phyloP scores from a whole-genome alignment of 2,329 filamentous ascomycete species.

The Curvularia sp. region DNA sequence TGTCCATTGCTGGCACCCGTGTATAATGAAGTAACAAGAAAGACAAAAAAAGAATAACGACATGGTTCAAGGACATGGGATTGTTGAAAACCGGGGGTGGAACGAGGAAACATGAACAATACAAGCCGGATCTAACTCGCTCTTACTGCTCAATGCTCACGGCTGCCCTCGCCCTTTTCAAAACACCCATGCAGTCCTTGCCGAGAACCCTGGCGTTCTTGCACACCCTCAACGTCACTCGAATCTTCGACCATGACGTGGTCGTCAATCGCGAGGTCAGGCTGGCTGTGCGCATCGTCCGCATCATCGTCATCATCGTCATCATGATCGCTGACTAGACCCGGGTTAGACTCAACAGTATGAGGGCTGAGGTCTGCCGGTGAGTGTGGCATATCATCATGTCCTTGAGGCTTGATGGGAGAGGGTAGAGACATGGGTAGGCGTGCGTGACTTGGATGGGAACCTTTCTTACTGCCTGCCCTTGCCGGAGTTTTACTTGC shows the following conservation, averaged over 20 bases:
- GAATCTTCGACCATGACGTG: conserved; percentile 51
- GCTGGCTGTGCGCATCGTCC: conserved; percentile 48
- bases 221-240: conserved; percentile 50
- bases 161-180: conserved; percentile 47
- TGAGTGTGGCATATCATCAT: conserved; percentile 43
- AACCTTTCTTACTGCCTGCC: conserved; percentile 46
- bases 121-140: conserved; percentile 39
- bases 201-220: conserved; percentile 42
- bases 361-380: conserved; percentile 56
- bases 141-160: conserved; percentile 42
- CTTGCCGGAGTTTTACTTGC: conserved; percentile 43
- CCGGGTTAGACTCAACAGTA: conserved; percentile 58
- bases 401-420: conserved; percentile 35
- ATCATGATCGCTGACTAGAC: conserved; percentile 60
- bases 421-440: conserved; percentile 44
- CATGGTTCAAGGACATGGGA: conserved; percentile 28
- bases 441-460: conserved; percentile 36
- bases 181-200: conserved; percentile 45
- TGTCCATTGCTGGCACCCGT: conserved; percentile 35
- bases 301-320: conserved; percentile 57
- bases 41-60: conserved; percentile 16
- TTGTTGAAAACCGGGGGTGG: conserved; percentile 18
- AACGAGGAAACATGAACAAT: conserved; percentile 21
- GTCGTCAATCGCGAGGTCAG: conserved; percentile 46
- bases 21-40: conserved; percentile 25